Percentiles rank a stretch among this genome's conserved stretches.
phyloP scores from a whole-genome alignment of 2,329 filamentous ascomycete genomes.

The Elsinoe fawcettii region DNA sequence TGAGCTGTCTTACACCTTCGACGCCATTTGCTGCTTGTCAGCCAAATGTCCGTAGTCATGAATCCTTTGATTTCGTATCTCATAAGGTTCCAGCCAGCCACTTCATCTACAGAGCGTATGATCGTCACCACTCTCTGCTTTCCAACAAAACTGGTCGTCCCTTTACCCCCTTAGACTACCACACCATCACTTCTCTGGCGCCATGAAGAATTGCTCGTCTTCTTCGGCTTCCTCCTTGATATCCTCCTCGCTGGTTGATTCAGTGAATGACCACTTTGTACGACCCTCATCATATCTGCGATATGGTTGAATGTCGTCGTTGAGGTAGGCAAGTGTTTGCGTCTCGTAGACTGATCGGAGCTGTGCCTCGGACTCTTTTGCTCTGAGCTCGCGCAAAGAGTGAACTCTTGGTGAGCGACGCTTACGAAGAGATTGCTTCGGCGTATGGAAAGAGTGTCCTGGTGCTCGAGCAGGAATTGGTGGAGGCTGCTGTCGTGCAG shows the following conservation, averaged over 20 bases:
- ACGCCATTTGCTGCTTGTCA: background rate
- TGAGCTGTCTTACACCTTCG: background rate
- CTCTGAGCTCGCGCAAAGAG: conserved; percentile 26
- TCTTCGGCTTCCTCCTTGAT: conserved; percentile 13
- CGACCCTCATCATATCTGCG: background rate
- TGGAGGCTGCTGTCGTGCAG: background rate
- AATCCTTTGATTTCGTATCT: conserved; percentile 5
- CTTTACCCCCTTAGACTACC: background rate
- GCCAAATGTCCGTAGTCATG: conserved; percentile 3
- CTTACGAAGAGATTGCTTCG: conserved; percentile 21
- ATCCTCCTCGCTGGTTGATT: conserved; percentile 9
- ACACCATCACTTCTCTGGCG: conserved; percentile 12
- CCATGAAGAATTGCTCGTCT: conserved; percentile 11
- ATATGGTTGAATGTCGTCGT: conserved; percentile 18
- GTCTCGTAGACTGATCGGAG: conserved; percentile 27
- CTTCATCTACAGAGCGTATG: background rate
- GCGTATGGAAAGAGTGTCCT: conserved; percentile 11
- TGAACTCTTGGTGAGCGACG: conserved; percentile 22
- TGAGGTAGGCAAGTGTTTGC: conserved; percentile 28
- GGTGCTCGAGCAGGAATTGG: conserved; percentile 11
- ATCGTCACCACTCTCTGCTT: background rate
- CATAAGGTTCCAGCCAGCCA: background rate
- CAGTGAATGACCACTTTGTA: conserved; percentile 8
- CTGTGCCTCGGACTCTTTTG: conserved; percentile 25
- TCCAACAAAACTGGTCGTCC: background rate